Conservation (phyloP, 2,329 filamentous ascomycete genomes). For the Diplocarpon mali region DNA sequence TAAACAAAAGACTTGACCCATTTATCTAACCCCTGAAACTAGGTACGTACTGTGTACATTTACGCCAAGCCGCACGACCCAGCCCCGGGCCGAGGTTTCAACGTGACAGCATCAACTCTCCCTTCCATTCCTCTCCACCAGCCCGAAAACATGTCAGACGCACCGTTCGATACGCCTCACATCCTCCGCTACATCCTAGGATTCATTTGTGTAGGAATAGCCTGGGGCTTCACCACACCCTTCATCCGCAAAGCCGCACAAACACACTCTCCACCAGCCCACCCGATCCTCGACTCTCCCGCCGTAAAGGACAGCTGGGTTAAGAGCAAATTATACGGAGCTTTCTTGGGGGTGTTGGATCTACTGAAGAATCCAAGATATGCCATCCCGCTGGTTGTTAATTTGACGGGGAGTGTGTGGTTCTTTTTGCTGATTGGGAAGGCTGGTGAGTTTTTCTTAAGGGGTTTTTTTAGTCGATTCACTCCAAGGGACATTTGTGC, state of each 20-base stretch:
- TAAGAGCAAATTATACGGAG: slow-evolving; percentile 48
- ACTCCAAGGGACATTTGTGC: neutral
- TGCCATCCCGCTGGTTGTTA: slow-evolving; percentile 72
- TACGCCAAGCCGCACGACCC: too few species aligned
- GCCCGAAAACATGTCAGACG: slow-evolving; percentile 2
- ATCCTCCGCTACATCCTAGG: slow-evolving; percentile 70
- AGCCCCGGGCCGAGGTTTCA: neutral
- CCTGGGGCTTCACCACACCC: slow-evolving; percentile 85
- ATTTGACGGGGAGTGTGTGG: slow-evolving; percentile 89
- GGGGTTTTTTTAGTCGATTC: neutral
- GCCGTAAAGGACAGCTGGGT: slow-evolving; percentile 47
- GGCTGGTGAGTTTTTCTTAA: slow-evolving; percentile 55
- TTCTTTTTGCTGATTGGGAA: slow-evolving; percentile 91
- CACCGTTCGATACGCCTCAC: neutral
- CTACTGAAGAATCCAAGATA: slow-evolving; percentile 73
- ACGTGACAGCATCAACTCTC: neutral
- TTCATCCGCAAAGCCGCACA: slow-evolving; percentile 85
- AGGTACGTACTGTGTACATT: too few species aligned
- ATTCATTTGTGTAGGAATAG: slow-evolving; percentile 82
- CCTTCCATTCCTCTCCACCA: neutral
- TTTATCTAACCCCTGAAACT: too few species aligned
- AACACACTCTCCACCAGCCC: slow-evolving; percentile 54
- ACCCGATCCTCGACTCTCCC: slow-evolving; percentile 41
- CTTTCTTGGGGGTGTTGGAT: slow-evolving; percentile 67
- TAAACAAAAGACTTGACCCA: too few species aligned